Conservation (phyloP, 2,329 filamentous ascomycete species). For the Aspergillus ochraceus region DNA sequence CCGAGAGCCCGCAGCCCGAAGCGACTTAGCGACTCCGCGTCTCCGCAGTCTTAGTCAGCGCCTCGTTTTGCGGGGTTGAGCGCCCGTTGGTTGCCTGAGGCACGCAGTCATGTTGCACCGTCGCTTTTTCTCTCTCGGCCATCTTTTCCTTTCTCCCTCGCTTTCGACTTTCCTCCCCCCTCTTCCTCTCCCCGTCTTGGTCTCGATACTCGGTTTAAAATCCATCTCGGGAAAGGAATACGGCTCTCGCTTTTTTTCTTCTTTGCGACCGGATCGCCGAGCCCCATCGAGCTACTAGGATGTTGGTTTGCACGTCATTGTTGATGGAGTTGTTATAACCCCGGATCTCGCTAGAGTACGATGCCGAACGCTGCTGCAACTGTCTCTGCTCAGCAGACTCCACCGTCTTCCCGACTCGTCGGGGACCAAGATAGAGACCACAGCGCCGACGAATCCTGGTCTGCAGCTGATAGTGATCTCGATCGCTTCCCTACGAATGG, state of each 20-base stretch:
- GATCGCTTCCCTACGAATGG: slow-evolving; percentile 30
- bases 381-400: slow-evolving; percentile 22
- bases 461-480: slow-evolving; percentile 36
- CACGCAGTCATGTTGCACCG: slow-evolving; percentile 1
- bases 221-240: background rate
- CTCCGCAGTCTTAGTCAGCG: background rate
- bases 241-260: background rate
- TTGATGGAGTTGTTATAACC: slow-evolving; percentile 18
- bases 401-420: slow-evolving; percentile 16
- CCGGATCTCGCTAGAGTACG: slow-evolving; percentile 33
- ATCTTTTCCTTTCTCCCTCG: slow-evolving; percentile 2
- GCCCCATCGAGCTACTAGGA: background rate
- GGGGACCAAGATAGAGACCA: slow-evolving; percentile 25
- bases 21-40: background rate
- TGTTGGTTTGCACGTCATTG: slow-evolving; percentile 2
- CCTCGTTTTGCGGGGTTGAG: slow-evolving; percentile 6
- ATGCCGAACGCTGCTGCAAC: slow-evolving; percentile 33
- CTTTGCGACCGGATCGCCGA: background rate
- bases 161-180: background rate
- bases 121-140: background rate
- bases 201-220: background rate
- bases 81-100: slow-evolving; percentile 7
- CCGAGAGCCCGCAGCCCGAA: slow-evolving; percentile 18
- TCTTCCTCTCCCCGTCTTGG: background rate
- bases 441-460: slow-evolving; percentile 36